Base-by-base conservation (phyloP, 345 rosid species). In the Alliaria petiolata region DNA sequence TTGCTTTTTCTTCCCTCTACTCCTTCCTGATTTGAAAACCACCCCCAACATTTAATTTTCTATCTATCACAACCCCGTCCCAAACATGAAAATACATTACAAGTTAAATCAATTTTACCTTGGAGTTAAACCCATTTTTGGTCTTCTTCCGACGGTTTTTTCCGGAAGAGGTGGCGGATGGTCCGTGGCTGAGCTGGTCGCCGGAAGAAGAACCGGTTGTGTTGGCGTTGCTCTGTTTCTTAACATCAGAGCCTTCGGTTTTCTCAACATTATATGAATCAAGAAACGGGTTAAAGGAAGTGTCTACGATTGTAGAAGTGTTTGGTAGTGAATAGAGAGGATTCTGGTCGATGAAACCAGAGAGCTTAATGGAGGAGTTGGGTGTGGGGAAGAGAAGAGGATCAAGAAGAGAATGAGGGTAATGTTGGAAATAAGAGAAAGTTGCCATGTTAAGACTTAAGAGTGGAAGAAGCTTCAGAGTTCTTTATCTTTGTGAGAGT, bases 371-470 rank as follows among this genome's bases (percentile, higher is more conserved):
- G 13, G 70, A 62, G 47, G 67, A 65, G 67, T 66, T 78, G 49
- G 60, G 17, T 17, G 77, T 36, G 9, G 78, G 77, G 68, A 72
- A 78, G 78, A 72, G 76, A 62, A 71, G 52, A 40, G 89, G 80
- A 53, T 85, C 89, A 7, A 78, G 73, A 74, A 70, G 84, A 46
- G 69, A 81, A 77, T 84, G 80, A 52, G 74, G 71, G 64, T 79
- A 70, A 9, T 75, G 77, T 43, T 81, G 89, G 75, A 72, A 70
- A 62, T 84, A 77, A 76, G 77, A 73, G 53, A 87, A 87, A 47
- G 85, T 78, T 76, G 89, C 83, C 92, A 87, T 85, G 56, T 71
- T 49, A 44, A n/a, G n/a, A n/a, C n/a, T n/a, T 22, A 22, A 53
- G 63, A 53, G 55, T 71, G 28, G 68, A 70, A n/a, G n/a, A n/a